Conservation (phyloP, 805 yeast species). For the Yamadazyma laniorum region DNA sequence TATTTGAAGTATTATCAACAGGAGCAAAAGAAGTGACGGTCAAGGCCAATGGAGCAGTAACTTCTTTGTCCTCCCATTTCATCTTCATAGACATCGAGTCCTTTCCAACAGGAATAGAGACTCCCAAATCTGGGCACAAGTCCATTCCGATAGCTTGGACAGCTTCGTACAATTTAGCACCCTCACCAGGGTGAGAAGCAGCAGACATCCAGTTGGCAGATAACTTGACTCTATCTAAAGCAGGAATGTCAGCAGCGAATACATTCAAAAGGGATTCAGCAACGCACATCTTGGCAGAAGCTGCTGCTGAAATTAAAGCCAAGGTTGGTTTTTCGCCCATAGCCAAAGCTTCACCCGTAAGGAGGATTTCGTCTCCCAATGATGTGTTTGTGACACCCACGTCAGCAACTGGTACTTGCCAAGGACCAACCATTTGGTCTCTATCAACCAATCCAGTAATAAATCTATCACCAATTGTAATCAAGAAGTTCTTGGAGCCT, state of each 20-base stretch:
- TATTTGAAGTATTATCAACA: conserved; percentile 75
- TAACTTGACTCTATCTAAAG: conserved; percentile 71
- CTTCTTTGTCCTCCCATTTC: conserved; percentile 93
- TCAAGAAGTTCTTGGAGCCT: conserved; percentile 89
- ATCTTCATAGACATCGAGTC: conserved; percentile 99
- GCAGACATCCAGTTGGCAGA: conserved; percentile 99
- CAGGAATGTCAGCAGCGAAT: conserved; percentile 83
- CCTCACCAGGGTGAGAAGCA: conserved; percentile 93
- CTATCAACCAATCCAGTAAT: conserved; percentile 96
- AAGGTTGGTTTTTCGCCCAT: conserved; percentile 95
- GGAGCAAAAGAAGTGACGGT: conserved; percentile 90
- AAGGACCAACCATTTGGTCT: conserved; percentile 98
- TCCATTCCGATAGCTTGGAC: conserved; percentile 95
- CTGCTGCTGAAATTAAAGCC: conserved; percentile 84
- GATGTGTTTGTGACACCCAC: conserved; percentile 95
- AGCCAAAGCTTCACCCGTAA: conserved; percentile 95
- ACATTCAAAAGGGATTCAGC: conserved; percentile 91
- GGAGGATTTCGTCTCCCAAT: conserved; percentile 64
- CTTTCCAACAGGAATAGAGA: conserved; percentile 96
- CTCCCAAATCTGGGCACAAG: conserved; percentile 87
- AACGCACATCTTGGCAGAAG: conserved; percentile 92
- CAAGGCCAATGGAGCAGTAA: conserved; percentile 91
- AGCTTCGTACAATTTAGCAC: conserved; percentile 91
- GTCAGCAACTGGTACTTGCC: conserved; percentile 99
- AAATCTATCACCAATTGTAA: conserved; percentile 98